Base-by-base conservation (phyloP, 305 asterid genomes). In the Euphrasia arctica region DNA sequence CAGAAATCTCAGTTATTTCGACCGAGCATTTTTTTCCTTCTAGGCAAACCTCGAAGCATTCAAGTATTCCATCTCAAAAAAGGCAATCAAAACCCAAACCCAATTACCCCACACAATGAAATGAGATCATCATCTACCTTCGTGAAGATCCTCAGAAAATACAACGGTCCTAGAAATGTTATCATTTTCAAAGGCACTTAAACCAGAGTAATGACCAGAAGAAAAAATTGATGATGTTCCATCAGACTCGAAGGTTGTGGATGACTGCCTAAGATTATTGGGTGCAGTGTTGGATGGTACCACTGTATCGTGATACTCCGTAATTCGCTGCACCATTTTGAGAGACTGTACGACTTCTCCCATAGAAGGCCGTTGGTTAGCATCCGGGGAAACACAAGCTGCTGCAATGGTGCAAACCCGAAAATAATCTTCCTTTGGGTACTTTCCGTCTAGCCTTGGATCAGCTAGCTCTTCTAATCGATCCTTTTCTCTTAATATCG, bases 331-430 rank as follows among this genome's bases (percentile, higher is more conserved):
- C 69, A 93, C 99, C 98, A 93, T 93, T 78, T 93, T 93, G 11
- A 93, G 89, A 12, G 99, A 93, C 78, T 90, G 99, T 22, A 93
- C 97, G 56, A 93, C 99, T 82, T 90, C 99, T 36, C 99, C 99
- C 96, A 90, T 93, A 1, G 97, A 83, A 5, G 99, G 97, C 60
- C 97, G 82, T 77, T 90, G 96, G 74, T 71, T 74, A 45, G 96
- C 95, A 60, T 88, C 95, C 3, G 95, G 85, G 41, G 99, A 90
- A 39, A 93, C 97, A 73, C 97, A 93, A 78, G 99, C 99, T n/a
- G 99, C 99, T 7, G 97, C 96, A 43, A 93, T 81, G 54, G 99
- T 90, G 85, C 99, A 90, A 54, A 93, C 99, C 64, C 95, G 81
- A 55, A 77, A 56, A 68, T 84, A 88, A 62, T 93, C 96, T 82